Percentiles rank a stretch among this genome's conserved stretches.
phyloP scores from a whole-genome alignment of 345 rosid species.

The Salix viminalis region DNA sequence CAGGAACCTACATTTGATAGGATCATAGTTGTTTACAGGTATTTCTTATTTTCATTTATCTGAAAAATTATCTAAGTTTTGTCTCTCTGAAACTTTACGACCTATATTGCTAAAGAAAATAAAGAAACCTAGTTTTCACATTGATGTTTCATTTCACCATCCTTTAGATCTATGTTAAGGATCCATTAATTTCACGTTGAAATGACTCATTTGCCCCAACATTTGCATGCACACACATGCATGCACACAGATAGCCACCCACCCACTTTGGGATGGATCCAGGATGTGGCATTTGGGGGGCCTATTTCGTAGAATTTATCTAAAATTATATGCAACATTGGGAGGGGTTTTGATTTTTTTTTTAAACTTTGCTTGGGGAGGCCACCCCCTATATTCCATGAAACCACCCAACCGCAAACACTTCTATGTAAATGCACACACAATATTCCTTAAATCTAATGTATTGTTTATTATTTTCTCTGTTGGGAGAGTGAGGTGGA shows the following conservation, averaged over 20 bases:
- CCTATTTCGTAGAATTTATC: no score
- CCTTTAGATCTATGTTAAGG: not conserved
- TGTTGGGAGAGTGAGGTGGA: not conserved
- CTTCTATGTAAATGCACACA: no score
- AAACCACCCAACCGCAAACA: no score
- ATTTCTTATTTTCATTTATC: constrained; percentile 8
- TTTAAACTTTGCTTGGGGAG: no score
- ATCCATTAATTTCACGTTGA: not conserved
- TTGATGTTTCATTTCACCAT: not conserved
- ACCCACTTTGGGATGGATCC: no score
- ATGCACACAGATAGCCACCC: not conserved
- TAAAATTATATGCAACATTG: no score
- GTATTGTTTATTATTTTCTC: no score
- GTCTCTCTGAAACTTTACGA: not conserved
- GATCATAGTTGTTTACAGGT: constrained; percentile 95
- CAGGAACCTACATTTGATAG: constrained; percentile 94
- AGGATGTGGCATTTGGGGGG: no score
- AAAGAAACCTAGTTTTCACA: not conserved
- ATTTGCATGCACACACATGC: not conserved
- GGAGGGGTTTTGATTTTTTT: no score
- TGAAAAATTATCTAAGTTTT: not conserved
- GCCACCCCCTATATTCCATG: no score
- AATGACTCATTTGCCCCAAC: not conserved
- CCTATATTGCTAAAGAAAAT: not conserved
- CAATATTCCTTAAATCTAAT: no score